Percentiles rank a stretch among this genome's conserved stretches.
Conservation (phyloP, 2,329 filamentous ascomycete genomes). For the Chlorencoelia australis region DNA sequence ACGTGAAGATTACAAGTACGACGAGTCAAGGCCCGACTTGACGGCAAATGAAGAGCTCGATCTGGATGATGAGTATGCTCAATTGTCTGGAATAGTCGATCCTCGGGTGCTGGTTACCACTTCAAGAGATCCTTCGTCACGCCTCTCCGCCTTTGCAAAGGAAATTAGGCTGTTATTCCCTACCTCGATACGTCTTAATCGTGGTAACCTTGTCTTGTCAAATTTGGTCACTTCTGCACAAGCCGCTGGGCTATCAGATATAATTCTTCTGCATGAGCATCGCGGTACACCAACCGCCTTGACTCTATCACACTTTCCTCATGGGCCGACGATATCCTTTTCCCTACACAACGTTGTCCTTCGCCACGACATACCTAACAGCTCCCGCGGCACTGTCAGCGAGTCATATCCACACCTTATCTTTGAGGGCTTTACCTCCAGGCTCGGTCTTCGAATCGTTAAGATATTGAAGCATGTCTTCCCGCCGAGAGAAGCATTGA, state of each 20-base stretch:
- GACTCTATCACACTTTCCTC: slow-evolving; percentile 77
- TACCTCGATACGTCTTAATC: slow-evolving; percentile 78
- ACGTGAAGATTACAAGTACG: slow-evolving; percentile 84
- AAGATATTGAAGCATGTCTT: slow-evolving; percentile 93
- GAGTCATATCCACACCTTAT: slow-evolving; percentile 92
- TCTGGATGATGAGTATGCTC: slow-evolving; percentile 81
- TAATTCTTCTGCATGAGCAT: slow-evolving; percentile 85
- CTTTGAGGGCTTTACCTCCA: slow-evolving; percentile 84
- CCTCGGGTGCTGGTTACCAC: slow-evolving; percentile 86
- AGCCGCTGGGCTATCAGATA: slow-evolving; percentile 69
- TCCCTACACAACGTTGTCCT: slow-evolving; percentile 88
- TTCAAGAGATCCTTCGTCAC: slow-evolving; percentile 74
- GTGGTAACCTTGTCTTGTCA: slow-evolving; percentile 79
- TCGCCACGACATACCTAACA: slow-evolving; percentile 84
- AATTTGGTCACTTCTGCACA: slow-evolving; percentile 78
- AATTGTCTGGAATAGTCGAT: slow-evolving; percentile 84
- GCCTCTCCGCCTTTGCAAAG: slow-evolving; percentile 84
- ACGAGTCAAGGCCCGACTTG: slow-evolving; percentile 67
- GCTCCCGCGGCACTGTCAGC: slow-evolving; percentile 75
- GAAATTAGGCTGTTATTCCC: slow-evolving; percentile 78
- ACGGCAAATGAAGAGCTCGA: slow-evolving; percentile 59
- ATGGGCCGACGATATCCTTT: slow-evolving; percentile 81
- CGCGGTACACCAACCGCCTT: slow-evolving; percentile 85
- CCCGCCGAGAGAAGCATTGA: slow-evolving; percentile 72
- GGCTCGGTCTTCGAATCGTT: slow-evolving; percentile 70